Evolutionary conservation across 75 land plant species (phyloP), one percentile per base, ranked within the genome.

Genomic region (Picea sitchensis): DNA sequence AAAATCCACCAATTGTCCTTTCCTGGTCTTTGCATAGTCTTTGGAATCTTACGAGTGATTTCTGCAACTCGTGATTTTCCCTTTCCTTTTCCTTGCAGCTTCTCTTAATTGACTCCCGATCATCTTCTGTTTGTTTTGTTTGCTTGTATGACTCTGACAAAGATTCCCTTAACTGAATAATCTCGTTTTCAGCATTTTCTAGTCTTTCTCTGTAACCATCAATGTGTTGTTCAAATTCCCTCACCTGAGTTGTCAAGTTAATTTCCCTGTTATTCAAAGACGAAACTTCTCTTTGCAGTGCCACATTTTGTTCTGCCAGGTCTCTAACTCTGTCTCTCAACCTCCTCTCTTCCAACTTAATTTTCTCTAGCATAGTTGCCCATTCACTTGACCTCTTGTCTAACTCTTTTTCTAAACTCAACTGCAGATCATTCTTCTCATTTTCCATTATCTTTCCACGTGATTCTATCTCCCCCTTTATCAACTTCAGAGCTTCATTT

Each of bases 291-390:
- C 91, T 96, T 54, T 96, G 97, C 44, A 96, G 84, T 5, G 82
- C 77, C 3, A 96, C 89, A 88, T 96, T 96, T 76, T 94, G 98
- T 65, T 96, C 98, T 57, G 94, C 93, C 13, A 96, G 80, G 41
- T 90, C 87, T 83, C 93, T 86, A 8, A 94, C 92, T 23, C 97
- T 81, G 38, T 92, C 91, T 18, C 97, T 75, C n/a, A 96, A 84
- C 73, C 93, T 87, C 31, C 85, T 88, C 64, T 96, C 99, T 73
- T 96, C 94, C 13, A 75, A 21, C 77, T 87, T 89, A 69, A 83
- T 82, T 71, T 90, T 94, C 63, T 88, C 90, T 21, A 90, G 84
- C 82, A 92, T 95, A 15, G 59, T 26, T 20, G 87, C 82, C 94
- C 92, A 92, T 0, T 90, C 89, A 79, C n/a, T 82, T 36, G 94